Conservation (phyloP, 257 asterid species). For the Eucommia ulmoides region DNA sequence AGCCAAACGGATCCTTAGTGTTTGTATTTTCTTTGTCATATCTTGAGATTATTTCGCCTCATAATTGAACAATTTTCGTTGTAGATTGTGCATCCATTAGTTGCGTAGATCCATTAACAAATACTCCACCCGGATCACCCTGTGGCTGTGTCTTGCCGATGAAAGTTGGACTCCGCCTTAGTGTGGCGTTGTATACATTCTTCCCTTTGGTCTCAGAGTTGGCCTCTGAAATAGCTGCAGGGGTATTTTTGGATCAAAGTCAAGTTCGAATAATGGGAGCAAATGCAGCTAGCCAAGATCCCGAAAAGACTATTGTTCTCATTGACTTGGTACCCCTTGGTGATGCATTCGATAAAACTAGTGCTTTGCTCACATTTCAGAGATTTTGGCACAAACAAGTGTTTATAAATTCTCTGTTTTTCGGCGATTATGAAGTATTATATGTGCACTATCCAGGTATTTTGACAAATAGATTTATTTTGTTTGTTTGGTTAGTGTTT, state of each 20-base stretch:
- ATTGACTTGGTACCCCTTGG: constrained; percentile 77
- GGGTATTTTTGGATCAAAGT: constrained; percentile 66
- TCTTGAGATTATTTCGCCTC: neutral
- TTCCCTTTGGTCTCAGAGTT: constrained; percentile 85
- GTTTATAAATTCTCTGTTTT: constrained; percentile 34
- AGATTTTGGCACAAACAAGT: constrained; percentile 83
- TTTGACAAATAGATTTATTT: too few relatives aligned
- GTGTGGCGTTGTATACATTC: constrained; percentile 65
- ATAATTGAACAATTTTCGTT: neutral
- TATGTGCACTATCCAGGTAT: constrained; percentile 89
- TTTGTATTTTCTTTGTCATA: neutral
- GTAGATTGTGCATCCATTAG: constrained; percentile 59
- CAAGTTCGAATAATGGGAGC: constrained; percentile 98
- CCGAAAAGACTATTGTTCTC: constrained; percentile 70
- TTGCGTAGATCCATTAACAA: constrained; percentile 70
- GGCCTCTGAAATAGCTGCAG: constrained; percentile 66
- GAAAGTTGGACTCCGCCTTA: constrained; percentile 61
- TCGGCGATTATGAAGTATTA: constrained; percentile 74
- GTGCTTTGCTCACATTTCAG: constrained; percentile 45
- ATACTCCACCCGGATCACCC: constrained; percentile 65
- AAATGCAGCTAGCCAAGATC: constrained; percentile 61
- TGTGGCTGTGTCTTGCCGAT: constrained; percentile 77
- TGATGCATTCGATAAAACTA: constrained; percentile 45
- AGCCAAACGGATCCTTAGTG: too few relatives aligned
- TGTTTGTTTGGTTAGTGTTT: too few relatives aligned